Base-by-base conservation (phyloP, 768 basidiomycete genomes). In the Atractiella rhizophila region DNA sequence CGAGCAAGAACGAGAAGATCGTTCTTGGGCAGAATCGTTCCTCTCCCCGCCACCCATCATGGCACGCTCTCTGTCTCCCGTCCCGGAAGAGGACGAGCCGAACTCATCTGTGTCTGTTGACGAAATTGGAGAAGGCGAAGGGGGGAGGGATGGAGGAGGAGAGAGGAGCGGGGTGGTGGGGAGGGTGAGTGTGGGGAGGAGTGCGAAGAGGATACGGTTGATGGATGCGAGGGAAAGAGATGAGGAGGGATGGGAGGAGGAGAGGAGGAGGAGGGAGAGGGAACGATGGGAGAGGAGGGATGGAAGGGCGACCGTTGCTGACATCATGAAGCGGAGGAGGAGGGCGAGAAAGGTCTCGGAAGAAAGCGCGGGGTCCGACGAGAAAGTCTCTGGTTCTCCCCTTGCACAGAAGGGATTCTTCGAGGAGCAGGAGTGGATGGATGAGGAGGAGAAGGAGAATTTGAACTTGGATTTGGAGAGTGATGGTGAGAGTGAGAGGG, bases 171-270 rank as follows among this genome's bases (percentile, higher is more conserved):
- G 46, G 47, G 50, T 57, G 56, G 45, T 53, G 62, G 39, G 8
- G 65, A 60, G 23, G 56, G 51, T 60, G 63, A 67, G 30, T 64
- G 67, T 31, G 78, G 76, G 46, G 79, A 81, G 50, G 27, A 24
- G 41, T 6, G 26, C 37, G 27, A 32, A 16, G 43, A 37, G 25
- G 42, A 38, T 6, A 29, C 28, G 7, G 10, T 35, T n/a, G 15
- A 11, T 15, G 15, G 15, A 20, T 18, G 8, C 18, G 5, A 5
- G 37, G 13, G 25, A n/a, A n/a, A n/a, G n/a, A n/a, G n/a, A n/a
- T n/a, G n/a, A n/a, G n/a, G n/a, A n/a, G 33, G 3, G 38, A 26
- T 0, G 26, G 28, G 21, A 31, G 28, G 25, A 23, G 23, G 20
- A 5, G 10, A 34, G 28, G 31, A 39, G 39, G 28, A 19, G 13